Base-by-base conservation (phyloP, 179 eudicot genomes). In the Drosera spatulata region DNA sequence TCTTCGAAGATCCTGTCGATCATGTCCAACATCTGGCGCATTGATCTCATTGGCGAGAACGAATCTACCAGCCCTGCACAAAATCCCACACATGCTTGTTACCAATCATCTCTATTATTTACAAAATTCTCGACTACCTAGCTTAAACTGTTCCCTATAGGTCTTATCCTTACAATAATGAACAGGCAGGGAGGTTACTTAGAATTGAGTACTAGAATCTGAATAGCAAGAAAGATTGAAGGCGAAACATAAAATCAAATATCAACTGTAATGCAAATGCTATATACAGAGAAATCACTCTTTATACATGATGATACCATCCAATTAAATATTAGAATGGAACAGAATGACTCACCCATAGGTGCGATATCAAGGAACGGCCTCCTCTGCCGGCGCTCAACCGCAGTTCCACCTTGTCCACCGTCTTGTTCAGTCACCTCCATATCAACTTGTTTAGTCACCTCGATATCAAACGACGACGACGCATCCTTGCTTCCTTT, bases 1-100 rank as follows among this genome's bases (percentile, higher is more conserved):
- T 87, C 95, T 22, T 85, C 95, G 22, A 90, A 81, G 0, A 84
- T 52, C 2, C 78, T 61, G 76, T 90, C 87, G 77, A 90, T 81
- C 4, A 86, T 70, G 66, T 81, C 84, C 3, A 85, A 54, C 88
- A 87, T 81, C 62, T 79, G 89, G 2, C 88, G 74, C 86, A 85
- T 79, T 12, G 90, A 69, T 65, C 80, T 72, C 86, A 81, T 77
- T 0, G 96, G 93, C 3, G 94, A 79, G 2, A 85, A 7, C 3
- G 94, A 70, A 62, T 90, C 94, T 37, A 87, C 89, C 89, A 53
- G 37, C 56, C 2, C 14, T 33, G 33, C 37, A 6, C 5, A 10
- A 12, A 13, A 8, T 13, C 6, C 8, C 2, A n/a, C 2, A 53
- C 10, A 12, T 53, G 15, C 7, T 53, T 11, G 3, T 0, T 33